Conservation (phyloP, 2,329 filamentous ascomycete species). For the Apiospora kogelbergensis region DNA sequence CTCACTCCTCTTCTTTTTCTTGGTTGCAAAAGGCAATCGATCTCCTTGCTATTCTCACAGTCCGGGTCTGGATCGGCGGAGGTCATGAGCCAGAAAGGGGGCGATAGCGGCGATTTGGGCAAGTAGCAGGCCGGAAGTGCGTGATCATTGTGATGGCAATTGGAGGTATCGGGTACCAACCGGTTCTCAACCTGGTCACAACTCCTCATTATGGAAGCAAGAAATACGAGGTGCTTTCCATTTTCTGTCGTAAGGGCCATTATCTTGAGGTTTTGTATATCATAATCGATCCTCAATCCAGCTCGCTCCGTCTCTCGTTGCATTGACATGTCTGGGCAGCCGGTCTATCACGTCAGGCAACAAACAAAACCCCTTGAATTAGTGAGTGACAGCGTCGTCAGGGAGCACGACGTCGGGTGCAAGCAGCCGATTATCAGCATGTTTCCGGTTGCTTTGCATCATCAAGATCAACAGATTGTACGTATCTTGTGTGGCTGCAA, state of each 20-base stretch:
- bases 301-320: neutral
- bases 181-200: neutral
- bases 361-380: neutral
- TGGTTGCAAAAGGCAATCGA: neutral
- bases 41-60: neutral
- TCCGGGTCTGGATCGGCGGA: neutral
- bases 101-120: neutral
- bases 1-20: neutral
- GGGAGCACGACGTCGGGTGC: neutral
- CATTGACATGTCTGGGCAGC: neutral
- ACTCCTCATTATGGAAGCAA: neutral
- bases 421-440: neutral
- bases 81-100: neutral
- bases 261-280: neutral
- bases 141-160: neutral
- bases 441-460: neutral
- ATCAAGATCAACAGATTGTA: neutral
- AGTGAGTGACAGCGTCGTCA: neutral
- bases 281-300: neutral
- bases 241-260: neutral
- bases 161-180: neutral
- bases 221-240: neutral
- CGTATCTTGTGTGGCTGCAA: neutral
- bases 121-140: neutral
- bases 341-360: neutral